phyloP scores from a whole-genome alignment of 371 early-diverging fungal genomes.

The Mucor circinelloides region DNA sequence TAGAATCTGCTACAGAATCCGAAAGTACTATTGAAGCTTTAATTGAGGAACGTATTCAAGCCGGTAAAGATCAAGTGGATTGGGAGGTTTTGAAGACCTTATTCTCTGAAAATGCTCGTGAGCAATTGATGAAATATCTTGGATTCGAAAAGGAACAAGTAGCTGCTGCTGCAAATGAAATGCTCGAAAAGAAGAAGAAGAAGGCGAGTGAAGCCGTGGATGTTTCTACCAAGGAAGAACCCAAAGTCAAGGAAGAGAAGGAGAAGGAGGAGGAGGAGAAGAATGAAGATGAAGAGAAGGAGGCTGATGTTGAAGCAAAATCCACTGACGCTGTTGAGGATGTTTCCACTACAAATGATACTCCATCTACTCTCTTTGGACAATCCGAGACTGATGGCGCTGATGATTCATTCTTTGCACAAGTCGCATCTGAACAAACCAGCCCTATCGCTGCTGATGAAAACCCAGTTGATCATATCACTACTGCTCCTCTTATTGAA shows the following conservation, averaged over 20 bases:
- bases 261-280: background rate
- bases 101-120: conserved; percentile 79
- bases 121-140: conserved; percentile 80
- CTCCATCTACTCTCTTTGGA: background rate
- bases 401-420: background rate
- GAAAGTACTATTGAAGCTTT: conserved; percentile 48
- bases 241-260: background rate
- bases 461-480: background rate
- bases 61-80: conserved; percentile 51
- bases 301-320: background rate
- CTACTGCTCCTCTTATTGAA: conserved; percentile 8
- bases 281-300: background rate
- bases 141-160: conserved; percentile 78
- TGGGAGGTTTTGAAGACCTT: conserved; percentile 86
- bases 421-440: background rate
- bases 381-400: background rate
- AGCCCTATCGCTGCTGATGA: background rate
- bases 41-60: conserved; percentile 57
- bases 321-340: background rate
- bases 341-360: conserved; percentile 9
- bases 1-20: conserved; percentile 59
- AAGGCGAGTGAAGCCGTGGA: conserved; percentile 7
- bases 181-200: background rate
- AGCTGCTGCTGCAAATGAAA: background rate
- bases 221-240: background rate